Percentiles rank a stretch among this genome's conserved stretches.
These are phyloP conservation scores for Trichosporon faecale DNA, from an alignment of 1,284 basidiomycete species.

Conservation along the genomic window DNA sequence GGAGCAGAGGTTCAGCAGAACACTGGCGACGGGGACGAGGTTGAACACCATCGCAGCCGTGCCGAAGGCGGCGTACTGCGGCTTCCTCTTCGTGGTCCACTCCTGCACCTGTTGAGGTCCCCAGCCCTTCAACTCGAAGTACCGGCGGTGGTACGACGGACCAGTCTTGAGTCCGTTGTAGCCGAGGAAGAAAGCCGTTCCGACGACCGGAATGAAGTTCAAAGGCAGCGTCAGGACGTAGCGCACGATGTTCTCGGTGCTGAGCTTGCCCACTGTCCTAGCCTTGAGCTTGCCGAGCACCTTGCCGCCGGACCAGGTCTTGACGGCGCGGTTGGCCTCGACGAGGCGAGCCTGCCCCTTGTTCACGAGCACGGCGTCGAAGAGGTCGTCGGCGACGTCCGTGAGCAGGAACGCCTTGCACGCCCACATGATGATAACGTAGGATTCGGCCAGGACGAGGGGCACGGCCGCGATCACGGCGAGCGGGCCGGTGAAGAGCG, in stretches of 20 bases:
- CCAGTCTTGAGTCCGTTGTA: conserved; percentile 57
- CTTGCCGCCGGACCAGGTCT: conserved; percentile 28
- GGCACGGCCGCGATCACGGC: conserved; percentile 54
- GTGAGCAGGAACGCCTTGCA: conserved; percentile 57
- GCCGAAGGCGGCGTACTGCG: conserved; percentile 63
- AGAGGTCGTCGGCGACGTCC: conserved; percentile 55
- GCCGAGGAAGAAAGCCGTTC: conserved; percentile 61
- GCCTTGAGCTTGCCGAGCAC: conserved; percentile 50
- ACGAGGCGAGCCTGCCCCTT: conserved; percentile 52
- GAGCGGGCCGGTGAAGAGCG: conserved; percentile 63
- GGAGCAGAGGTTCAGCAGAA: conserved; percentile 54
- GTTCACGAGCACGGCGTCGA: conserved; percentile 50
- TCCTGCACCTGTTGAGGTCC: conserved; percentile 43
- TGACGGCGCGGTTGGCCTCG: conserved; percentile 48
- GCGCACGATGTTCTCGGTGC: conserved; percentile 47
- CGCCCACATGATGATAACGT: conserved; percentile 55
- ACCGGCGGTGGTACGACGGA: conserved; percentile 63
- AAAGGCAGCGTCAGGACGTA: conserved; percentile 53
- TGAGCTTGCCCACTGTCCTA: conserved; percentile 47
- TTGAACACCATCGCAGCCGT: conserved; percentile 61
- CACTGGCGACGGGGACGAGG: conserved; percentile 62
- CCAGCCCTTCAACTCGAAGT: conserved; percentile 65
- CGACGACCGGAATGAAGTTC: conserved; percentile 66
- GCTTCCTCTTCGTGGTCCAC: conserved; percentile 55
- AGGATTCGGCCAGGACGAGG: conserved; percentile 54